Evolutionary conservation across 2,329 filamentous ascomycete species (phyloP).

Genomic region (Verticillium nonalfalfae): DNA sequence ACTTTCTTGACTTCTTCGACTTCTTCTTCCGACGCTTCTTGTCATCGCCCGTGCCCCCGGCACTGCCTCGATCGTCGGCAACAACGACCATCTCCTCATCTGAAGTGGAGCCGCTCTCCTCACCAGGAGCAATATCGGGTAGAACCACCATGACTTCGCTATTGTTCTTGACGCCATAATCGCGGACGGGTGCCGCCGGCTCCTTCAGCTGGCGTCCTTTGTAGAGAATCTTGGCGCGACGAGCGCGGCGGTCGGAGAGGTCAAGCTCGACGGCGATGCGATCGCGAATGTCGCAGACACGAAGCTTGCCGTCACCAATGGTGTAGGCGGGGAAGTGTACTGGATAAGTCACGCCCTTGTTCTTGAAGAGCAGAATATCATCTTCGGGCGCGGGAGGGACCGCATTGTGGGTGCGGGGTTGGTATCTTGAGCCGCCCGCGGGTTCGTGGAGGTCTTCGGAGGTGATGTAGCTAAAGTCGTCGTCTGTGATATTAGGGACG

Average conservation of each 20-base stretch:
- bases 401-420: constrained; percentile 28
- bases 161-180: constrained; percentile 56
- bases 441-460: constrained; percentile 59
- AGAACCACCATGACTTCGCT: constrained; percentile 49
- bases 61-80: constrained; percentile 13
- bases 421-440: constrained; percentile 31
- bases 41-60: constrained; percentile 15
- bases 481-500: constrained; percentile 61
- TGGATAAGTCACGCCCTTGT: constrained; percentile 58
- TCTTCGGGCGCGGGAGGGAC: constrained; percentile 44
- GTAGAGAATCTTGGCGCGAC: constrained; percentile 62
- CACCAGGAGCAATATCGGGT: constrained; percentile 33
- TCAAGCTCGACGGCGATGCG: constrained; percentile 63
- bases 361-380: constrained; percentile 65
- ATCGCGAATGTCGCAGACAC: constrained; percentile 58
- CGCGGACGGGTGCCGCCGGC: constrained; percentile 47
- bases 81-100: constrained; percentile 31
- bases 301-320: constrained; percentile 68
- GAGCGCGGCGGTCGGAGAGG: constrained; percentile 44
- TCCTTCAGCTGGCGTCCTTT: constrained; percentile 68
- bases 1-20: constrained; percentile 32
- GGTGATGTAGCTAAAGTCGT: constrained; percentile 80
- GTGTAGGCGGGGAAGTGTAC: constrained; percentile 69
- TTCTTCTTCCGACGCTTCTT: constrained; percentile 34
- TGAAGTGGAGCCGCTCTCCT: constrained; percentile 25